Evolutionary conservation across 2,329 filamentous ascomycete genomes (phyloP).

Genomic region (Ophiostoma sp.): DNA sequence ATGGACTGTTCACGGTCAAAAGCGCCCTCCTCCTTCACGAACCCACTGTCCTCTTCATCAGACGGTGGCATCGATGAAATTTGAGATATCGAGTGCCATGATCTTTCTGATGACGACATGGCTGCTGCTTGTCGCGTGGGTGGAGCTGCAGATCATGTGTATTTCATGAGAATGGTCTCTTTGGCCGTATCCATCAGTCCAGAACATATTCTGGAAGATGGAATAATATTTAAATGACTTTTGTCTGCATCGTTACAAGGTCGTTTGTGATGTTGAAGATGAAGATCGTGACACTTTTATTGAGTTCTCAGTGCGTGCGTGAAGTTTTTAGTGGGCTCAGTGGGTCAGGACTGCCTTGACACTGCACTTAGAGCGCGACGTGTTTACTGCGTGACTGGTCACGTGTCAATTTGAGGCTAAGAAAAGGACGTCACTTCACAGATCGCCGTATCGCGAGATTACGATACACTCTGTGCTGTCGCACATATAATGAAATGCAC

Average conservation of each 20-base stretch:
- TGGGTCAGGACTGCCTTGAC: not conserved
- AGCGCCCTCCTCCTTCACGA: not conserved
- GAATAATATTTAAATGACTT: not conserved
- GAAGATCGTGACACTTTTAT: not conserved
- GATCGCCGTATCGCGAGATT: not conserved
- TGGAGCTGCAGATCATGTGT: not conserved
- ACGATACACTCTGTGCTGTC: not conserved
- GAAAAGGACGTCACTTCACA: not conserved
- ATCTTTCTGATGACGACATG: constrained; percentile 16
- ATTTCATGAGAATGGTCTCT: not conserved
- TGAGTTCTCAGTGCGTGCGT: not conserved
- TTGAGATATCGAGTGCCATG: not conserved
- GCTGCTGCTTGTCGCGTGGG: not conserved
- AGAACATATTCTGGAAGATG: not conserved
- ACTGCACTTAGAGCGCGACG: not conserved
- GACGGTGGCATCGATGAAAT: not conserved
- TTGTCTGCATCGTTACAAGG: not conserved
- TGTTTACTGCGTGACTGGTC: not conserved
- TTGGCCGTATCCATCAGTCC: not conserved
- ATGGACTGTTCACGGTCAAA: not conserved
- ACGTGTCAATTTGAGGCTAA: not conserved
- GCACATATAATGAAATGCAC: not conserved
- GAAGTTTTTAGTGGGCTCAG: not conserved
- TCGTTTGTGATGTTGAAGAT: not conserved
- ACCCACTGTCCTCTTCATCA: not conserved